These are phyloP conservation scores for Fusarium guadeloupense DNA, from an alignment of 2,329 filamentous ascomycete genomes.

Conservation along the genomic window DNA sequence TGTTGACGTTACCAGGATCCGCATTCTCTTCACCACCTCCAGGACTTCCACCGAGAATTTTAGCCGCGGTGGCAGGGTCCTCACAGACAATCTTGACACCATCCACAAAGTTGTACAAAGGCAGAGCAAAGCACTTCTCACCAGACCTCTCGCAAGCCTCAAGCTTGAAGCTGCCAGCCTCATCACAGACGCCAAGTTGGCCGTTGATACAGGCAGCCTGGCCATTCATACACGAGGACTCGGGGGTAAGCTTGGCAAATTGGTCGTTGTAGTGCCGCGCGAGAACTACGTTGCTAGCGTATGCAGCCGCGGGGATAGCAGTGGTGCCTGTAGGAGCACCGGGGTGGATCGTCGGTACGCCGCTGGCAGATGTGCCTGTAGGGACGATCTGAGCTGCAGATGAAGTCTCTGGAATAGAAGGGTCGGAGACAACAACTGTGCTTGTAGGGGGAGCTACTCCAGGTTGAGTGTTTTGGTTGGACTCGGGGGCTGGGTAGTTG, in stretches of 20 bases:
- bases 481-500: constrained; percentile 6
- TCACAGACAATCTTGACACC: constrained; percentile 62
- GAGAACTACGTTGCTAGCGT: constrained; percentile 56
- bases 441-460: constrained; percentile 12
- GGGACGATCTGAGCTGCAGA: constrained; percentile 18
- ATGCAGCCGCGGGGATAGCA: constrained; percentile 53
- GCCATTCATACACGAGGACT: constrained; percentile 56
- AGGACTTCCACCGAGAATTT: constrained; percentile 51
- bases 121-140: constrained; percentile 62
- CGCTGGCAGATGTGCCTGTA: constrained; percentile 45
- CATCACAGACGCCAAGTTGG: constrained; percentile 57
- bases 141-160: constrained; percentile 41
- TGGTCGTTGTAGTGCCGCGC: constrained; percentile 58
- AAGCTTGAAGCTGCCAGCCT: constrained; percentile 54
- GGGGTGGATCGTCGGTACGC: constrained; percentile 55
- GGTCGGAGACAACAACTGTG: constrained; percentile 15
- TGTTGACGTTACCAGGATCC: constrained; percentile 11
- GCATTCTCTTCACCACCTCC: constrained; percentile 6
- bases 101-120: constrained; percentile 55
- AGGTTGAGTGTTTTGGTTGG: constrained; percentile 11
- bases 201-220: constrained; percentile 65
- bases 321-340: constrained; percentile 50
- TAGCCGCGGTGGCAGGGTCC: constrained; percentile 51
- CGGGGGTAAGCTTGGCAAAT: constrained; percentile 55
- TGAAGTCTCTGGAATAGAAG: constrained; percentile 15